Evolutionary conservation across 1,139 yeast species (phyloP), one percentile per base, ranked within the genome.

Genomic region (Candida sanyaensis): DNA sequence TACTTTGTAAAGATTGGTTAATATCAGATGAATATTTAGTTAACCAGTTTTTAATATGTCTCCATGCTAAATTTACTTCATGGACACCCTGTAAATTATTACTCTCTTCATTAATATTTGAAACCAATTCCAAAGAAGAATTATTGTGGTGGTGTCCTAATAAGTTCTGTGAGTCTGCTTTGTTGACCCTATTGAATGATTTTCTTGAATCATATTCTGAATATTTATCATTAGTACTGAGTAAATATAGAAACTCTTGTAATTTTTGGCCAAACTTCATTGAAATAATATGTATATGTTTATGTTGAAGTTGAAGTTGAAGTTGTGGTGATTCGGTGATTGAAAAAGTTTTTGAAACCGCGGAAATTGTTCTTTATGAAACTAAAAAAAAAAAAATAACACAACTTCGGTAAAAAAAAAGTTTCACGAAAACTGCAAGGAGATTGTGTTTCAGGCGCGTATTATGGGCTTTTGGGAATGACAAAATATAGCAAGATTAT

Each of bases 21-120:
- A 84, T 61, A 59, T 84, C 90, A 0, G 81, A 78, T 29, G 80
- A 77, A 57, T 82, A 66, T 51, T 74, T 78, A 21, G 67, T 61
- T 6, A 84, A 65, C 88, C 89, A 84, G 33, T 76, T 70, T 53
- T 82, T 83, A 44, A 85, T 82, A 56, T 83, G 87, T 57, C 86
- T 74, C 91, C 91, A 85, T 0, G 89, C 88, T 37, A 83, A 68
- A 34, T 80, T 68, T 1, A 78, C 77, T 57, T 84, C 89, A 53
- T 84, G 82, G 9, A 83, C 83, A 7, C 90, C 90, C 40, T 77
- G 82, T 9, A 52, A 50, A 38, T 46, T 49, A 23, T 42, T 42
- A 21, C 39, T 24, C 7, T 39, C 42, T 29, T 39, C 42, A 31
- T 29, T 39, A 23, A 28, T 29, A 11, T 39, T 39, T 9, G 33